phyloP scores from a whole-genome alignment of 805 yeast genomes.

The Candida nemodendra region DNA sequence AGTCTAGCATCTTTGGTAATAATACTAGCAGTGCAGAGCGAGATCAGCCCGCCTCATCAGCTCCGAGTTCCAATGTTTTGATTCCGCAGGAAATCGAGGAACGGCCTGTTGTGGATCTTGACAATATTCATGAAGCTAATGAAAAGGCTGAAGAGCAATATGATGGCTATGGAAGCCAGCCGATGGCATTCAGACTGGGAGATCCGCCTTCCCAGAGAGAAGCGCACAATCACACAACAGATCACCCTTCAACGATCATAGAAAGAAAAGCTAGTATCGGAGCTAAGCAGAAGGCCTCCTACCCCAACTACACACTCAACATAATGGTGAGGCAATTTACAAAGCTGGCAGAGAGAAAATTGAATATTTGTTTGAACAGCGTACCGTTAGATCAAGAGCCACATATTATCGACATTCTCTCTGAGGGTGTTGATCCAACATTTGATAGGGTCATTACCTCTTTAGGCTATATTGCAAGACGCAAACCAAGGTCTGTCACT shows the following conservation, averaged over 20 bases:
- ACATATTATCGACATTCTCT: constrained; percentile 70
- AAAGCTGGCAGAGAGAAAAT: constrained; percentile 85
- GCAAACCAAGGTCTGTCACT: constrained; percentile 91
- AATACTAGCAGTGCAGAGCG: too few species aligned
- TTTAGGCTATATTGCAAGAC: constrained; percentile 84
- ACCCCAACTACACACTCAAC: constrained; percentile 82
- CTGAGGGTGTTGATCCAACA: constrained; percentile 81
- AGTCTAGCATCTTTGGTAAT: too few species aligned
- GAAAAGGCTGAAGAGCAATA: constrained; percentile 6
- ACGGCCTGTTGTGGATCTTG: too few species aligned
- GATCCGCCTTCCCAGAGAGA: constrained; percentile 13
- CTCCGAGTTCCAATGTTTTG: too few species aligned
- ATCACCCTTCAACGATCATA: constrained; percentile 14
- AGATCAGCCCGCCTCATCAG: too few species aligned
- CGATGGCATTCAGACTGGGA: constrained; percentile 28
- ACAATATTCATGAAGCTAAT: neutral
- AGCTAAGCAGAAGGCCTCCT: constrained; percentile 53
- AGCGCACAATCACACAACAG: constrained; percentile 4
- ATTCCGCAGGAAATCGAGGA: too few species aligned
- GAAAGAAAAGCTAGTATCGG: constrained; percentile 49
- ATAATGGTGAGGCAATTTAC: constrained; percentile 94
- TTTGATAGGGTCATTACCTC: constrained; percentile 86
- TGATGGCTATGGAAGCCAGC: constrained; percentile 25
- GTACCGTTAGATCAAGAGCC: constrained; percentile 71
- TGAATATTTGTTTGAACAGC: constrained; percentile 65